phyloP scores from a whole-genome alignment of 2,329 filamentous ascomycete species.

The Leptographium radiaticola region DNA sequence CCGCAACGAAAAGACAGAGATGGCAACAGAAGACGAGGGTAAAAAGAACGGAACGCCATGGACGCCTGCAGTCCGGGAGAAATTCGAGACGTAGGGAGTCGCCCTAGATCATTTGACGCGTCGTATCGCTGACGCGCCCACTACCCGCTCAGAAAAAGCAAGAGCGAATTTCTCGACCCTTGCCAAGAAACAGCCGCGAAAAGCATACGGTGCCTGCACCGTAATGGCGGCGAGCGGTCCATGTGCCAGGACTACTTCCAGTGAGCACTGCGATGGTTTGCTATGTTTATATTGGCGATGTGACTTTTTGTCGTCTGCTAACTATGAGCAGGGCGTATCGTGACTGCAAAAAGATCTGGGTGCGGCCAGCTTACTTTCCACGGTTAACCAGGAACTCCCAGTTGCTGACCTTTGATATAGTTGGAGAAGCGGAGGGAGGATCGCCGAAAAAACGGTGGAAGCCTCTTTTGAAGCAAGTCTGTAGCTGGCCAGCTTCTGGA shows the following conservation, averaged over 20 bases:
- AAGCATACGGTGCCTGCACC: constrained; percentile 77
- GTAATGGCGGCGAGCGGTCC: constrained; percentile 75
- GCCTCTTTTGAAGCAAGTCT: background rate
- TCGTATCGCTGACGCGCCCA: background rate
- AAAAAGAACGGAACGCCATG: constrained; percentile 25
- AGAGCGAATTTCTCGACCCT: constrained; percentile 86
- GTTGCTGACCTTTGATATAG: background rate
- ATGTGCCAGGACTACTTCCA: constrained; percentile 96
- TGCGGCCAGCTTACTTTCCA: constrained; percentile 25
- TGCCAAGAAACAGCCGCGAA: constrained; percentile 83
- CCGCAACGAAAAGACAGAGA: background rate
- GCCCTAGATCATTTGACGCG: too few species aligned
- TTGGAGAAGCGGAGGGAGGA: constrained; percentile 12
- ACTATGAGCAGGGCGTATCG: constrained; percentile 54
- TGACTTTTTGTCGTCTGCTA: too few species aligned
- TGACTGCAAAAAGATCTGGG: constrained; percentile 92
- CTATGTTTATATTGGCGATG: too few species aligned
- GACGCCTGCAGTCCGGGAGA: constrained; percentile 45
- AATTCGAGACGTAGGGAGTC: constrained; percentile 46
- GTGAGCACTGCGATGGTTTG: constrained; percentile 28
- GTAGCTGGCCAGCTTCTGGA: too few species aligned
- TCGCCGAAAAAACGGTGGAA: constrained; percentile 2
- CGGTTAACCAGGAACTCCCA: too few species aligned
- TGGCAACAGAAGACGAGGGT: background rate
- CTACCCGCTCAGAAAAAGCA: constrained; percentile 51